These are phyloP conservation scores for Scheffersomyces segobiensis DNA, from an alignment of 1,139 yeast species.

Conservation along the genomic window DNA sequence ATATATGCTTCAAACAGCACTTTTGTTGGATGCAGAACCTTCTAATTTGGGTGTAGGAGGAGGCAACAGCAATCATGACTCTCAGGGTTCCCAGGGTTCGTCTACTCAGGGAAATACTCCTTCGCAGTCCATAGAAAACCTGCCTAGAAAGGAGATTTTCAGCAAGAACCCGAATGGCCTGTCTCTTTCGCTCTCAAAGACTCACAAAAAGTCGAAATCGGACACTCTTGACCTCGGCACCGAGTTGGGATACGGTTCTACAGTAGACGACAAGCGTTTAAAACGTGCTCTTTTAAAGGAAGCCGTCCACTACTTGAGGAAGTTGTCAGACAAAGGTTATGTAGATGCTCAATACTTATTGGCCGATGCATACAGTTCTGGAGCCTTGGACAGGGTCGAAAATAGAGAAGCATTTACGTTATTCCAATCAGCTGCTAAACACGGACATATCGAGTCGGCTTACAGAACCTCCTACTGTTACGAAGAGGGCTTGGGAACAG, in stretches of 20 bases:
- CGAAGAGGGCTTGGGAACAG: conserved; percentile 92
- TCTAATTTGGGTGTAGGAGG: conserved; percentile 1
- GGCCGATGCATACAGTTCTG: conserved; percentile 86
- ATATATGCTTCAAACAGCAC: conserved; percentile 83
- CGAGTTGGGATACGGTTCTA: not conserved
- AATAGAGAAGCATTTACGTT: conserved; percentile 71
- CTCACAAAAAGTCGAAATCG: conserved; percentile 18
- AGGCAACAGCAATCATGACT: not conserved
- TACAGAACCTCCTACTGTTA: conserved; percentile 89
- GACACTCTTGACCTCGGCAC: conserved; percentile 5
- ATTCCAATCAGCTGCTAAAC: conserved; percentile 89
- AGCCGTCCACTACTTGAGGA: conserved; percentile 68
- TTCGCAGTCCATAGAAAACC: conserved; percentile 22
- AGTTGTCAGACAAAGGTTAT: conserved; percentile 77
- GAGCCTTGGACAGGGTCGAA: conserved; percentile 84
- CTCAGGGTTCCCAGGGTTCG: conserved; percentile 7
- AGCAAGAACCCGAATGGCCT: conserved; percentile 9
- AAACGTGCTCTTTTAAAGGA: conserved; percentile 66
- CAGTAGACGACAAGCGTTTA: conserved; percentile 31
- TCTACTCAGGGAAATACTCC: conserved; percentile 4
- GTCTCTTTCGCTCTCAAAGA: conserved; percentile 10
- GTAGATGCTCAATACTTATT: conserved; percentile 88
- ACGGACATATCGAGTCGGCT: conserved; percentile 88
- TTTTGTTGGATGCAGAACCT: conserved; percentile 46
- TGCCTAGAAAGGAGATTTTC: conserved; percentile 23